phyloP scores from a whole-genome alignment of 2,329 filamentous ascomycete genomes.

The Sphaerostilbella broomeana region DNA sequence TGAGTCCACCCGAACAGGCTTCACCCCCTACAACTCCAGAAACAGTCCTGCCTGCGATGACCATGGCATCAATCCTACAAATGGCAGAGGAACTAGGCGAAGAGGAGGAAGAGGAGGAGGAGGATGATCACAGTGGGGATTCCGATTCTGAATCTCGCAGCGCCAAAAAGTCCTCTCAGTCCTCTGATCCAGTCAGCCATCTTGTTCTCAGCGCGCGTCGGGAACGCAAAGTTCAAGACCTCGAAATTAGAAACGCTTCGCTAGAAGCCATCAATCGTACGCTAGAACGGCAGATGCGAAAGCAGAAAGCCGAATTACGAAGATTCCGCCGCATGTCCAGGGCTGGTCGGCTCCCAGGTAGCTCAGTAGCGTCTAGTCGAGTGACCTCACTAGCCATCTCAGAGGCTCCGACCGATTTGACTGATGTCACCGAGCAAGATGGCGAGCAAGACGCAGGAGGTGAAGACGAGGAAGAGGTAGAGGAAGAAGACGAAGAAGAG shows the following conservation, averaged over 20 bases:
- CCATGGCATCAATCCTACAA: slow-evolving; percentile 51
- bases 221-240: slow-evolving; percentile 89
- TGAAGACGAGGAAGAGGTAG: slow-evolving; percentile 36
- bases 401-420: slow-evolving; percentile 38
- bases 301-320: slow-evolving; percentile 82
- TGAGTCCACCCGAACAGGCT: slow-evolving; percentile 27
- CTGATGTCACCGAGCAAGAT: slow-evolving; percentile 43
- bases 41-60: slow-evolving; percentile 31
- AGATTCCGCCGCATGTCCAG: slow-evolving; percentile 81
- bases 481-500: slow-evolving; percentile 37
- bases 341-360: slow-evolving; percentile 64
- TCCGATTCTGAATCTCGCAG: slow-evolving; percentile 41
- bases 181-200: slow-evolving; percentile 60
- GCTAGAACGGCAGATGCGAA: slow-evolving; percentile 82
- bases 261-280: slow-evolving; percentile 92
- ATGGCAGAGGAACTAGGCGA: slow-evolving; percentile 45
- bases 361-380: slow-evolving; percentile 40
- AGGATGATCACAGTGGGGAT: slow-evolving; percentile 28
- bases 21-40: slow-evolving; percentile 32
- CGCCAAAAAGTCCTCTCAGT: slow-evolving; percentile 49
- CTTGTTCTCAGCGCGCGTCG: slow-evolving; percentile 80
- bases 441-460: not conserved
- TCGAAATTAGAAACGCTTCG: slow-evolving; percentile 95
- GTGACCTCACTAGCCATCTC: slow-evolving; percentile 38
- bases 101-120: slow-evolving; percentile 20